Conservation (phyloP, 805 yeast species). For the Ogataea chonburiensis region DNA sequence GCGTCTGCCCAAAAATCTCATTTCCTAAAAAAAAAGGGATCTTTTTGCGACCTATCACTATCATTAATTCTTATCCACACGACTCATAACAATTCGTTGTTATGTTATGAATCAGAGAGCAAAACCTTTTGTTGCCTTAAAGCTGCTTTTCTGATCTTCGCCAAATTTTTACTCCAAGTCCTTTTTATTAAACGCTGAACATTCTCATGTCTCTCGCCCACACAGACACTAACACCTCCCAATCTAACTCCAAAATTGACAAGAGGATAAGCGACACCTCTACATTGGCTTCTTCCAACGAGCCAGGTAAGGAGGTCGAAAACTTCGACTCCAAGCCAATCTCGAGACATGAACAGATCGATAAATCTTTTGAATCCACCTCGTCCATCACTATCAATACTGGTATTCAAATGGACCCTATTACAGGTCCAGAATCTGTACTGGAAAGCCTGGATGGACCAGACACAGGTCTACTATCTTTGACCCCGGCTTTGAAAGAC, state of each 20-base stretch:
- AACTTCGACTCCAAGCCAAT: slow-evolving; percentile 2
- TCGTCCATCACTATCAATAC: slow-evolving; percentile 15
- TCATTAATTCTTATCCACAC: neutral
- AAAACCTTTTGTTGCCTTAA: neutral
- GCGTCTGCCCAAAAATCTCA: slow-evolving; percentile 4
- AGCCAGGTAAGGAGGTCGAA: slow-evolving; percentile 3
- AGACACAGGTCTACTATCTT: slow-evolving; percentile 16
- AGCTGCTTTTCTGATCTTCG: neutral
- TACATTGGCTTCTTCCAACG: slow-evolving; percentile 9
- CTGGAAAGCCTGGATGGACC: slow-evolving; percentile 10
- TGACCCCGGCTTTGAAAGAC: slow-evolving; percentile 10
- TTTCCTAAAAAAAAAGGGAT: slow-evolving; percentile 3
- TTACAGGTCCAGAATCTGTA: slow-evolving; percentile 2
- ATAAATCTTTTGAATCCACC: slow-evolving; percentile 15
- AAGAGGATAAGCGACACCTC: slow-evolving; percentile 12
- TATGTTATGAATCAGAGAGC: slow-evolving; percentile 3
- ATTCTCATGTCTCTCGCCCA: slow-evolving; percentile 9
- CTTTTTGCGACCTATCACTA: slow-evolving; percentile 6
- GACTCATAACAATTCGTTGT: slow-evolving; percentile 7
- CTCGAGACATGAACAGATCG: slow-evolving; percentile 2
- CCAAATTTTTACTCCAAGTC: neutral
- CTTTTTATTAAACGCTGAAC: slow-evolving; percentile 4
- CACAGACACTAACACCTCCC: slow-evolving; percentile 6
- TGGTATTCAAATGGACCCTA: slow-evolving; percentile 1
- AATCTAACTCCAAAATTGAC: neutral